phyloP scores from a whole-genome alignment of 2,329 filamentous ascomycete genomes.

The Trichothecium sympodiale region DNA sequence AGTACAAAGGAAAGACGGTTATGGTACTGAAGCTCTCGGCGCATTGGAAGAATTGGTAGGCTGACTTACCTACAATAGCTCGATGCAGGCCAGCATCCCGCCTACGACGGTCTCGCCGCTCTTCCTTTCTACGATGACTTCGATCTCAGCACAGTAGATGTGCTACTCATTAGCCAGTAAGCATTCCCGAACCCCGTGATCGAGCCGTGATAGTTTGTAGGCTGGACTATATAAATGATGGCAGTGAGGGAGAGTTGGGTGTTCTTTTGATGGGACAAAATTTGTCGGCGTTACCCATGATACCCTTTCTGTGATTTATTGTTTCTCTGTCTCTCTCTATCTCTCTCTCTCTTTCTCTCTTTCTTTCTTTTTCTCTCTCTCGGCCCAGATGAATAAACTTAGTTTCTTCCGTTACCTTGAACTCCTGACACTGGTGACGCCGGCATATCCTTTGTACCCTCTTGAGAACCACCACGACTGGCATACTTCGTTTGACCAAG shows the following conservation, averaged over 20 bases:
- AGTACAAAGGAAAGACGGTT: slow-evolving; percentile 98
- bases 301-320: background rate
- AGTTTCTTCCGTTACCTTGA: slow-evolving; percentile 10
- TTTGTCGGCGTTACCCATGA: slow-evolving; percentile 3
- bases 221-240: background rate
- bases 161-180: slow-evolving; percentile 99
- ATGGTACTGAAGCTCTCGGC: slow-evolving; percentile 52
- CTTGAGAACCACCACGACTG: background rate
- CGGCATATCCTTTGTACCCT: slow-evolving; percentile 1
- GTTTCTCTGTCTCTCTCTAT: slow-evolving; percentile 6
- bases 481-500: background rate
- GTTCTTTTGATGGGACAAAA: slow-evolving; percentile 14
- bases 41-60: slow-evolving; percentile 1
- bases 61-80: slow-evolving; percentile 43
- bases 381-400: slow-evolving; percentile 29
- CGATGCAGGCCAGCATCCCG: slow-evolving; percentile 93
- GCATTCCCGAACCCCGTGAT: slow-evolving; percentile 20
- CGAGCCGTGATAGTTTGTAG: too few relatives aligned
- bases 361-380: slow-evolving; percentile 8
- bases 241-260: slow-evolving; percentile 6
- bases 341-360: slow-evolving; percentile 11
- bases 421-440: slow-evolving; percentile 3
- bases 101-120: slow-evolving; percentile 85
- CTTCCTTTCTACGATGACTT: slow-evolving; percentile 98
- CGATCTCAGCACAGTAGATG: slow-evolving; percentile 91